A percentile compares a stretch with the other conserved stretches of the same genome.
phyloP scores from a whole-genome alignment of 768 basidiomycete genomes.

The Pulveroboletus sp. region DNA sequence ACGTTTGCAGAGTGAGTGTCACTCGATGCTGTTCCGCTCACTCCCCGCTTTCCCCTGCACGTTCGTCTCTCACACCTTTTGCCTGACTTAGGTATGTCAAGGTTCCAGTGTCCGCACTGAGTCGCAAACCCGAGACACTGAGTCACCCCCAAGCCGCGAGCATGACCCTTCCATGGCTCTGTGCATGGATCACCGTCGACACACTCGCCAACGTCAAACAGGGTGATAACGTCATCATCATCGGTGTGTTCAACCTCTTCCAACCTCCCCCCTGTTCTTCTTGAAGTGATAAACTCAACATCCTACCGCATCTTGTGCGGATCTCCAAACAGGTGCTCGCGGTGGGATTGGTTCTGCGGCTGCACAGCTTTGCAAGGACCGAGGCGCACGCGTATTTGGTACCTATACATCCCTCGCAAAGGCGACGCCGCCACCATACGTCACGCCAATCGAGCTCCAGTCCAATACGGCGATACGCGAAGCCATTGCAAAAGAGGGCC shows the following conservation, averaged over 20 bases:
- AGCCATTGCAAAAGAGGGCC: constrained; percentile 21
- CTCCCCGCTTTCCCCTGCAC: not conserved
- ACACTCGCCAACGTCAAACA: constrained; percentile 30
- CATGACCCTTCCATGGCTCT: constrained; percentile 33
- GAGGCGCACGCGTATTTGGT: constrained; percentile 31
- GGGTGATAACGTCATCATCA: constrained; percentile 32
- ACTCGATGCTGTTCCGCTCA: no score
- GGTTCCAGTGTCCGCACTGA: constrained; percentile 26
- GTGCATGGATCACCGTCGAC: constrained; percentile 35
- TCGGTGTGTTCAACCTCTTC: constrained; percentile 17
- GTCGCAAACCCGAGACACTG: constrained; percentile 27
- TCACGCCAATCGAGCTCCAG: constrained; percentile 31
- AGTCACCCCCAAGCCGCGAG: constrained; percentile 28
- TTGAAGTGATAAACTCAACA: not conserved
- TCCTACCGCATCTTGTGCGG: no score
- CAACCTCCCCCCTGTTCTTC: not conserved
- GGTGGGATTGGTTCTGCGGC: constrained; percentile 34
- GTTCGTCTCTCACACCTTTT: not conserved
- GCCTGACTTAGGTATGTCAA: constrained; percentile 21
- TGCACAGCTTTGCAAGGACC: constrained; percentile 29
- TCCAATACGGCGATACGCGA: constrained; percentile 30
- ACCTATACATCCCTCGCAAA: constrained; percentile 31
- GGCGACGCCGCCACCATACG: constrained; percentile 20
- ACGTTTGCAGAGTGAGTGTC: constrained; percentile 31
- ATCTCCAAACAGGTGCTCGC: constrained; percentile 24